Evolutionary conservation across 306 rosid genomes (phyloP), one percentile per base, ranked within the genome.

Genomic region (Cicer yamashitae): DNA sequence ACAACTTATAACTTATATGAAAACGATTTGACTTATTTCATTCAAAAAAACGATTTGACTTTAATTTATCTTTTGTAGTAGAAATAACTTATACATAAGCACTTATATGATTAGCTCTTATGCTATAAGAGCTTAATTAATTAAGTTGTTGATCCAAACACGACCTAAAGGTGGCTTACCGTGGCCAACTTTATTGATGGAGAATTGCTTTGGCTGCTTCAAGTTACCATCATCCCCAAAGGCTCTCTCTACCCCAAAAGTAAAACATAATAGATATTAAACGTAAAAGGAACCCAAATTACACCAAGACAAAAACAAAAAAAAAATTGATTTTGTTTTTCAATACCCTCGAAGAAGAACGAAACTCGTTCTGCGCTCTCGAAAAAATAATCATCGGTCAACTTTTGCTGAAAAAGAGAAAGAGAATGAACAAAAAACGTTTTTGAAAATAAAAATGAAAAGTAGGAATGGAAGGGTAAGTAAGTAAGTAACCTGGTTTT

Each of bases 101-200:
- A 30, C 37, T 30, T 30, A 30, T 30, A 30, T 30, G 37, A 30
- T 30, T 30, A 30, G 37, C 37, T 30, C 37, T 0, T 30, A 30
- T 30, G 37, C 37, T 30, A 30, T 30, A 30, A 4, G 37, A 4
- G 37, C 5, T 30, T 30, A 30, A 30, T 30, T 30, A 30, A 30
- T 30, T 30, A 30, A 30, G 5, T 30, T 30, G 37, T 30, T 0
- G 37, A 30, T 30, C 3, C 37, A 30, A 30, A 30, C 37, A 30
- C 37, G 1, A 30, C 0, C 37, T 30, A 30, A 30, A 30, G 47
- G 64, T 6, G 2, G 17, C 41, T 75, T 74, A 91, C 97, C 98
- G 22, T 94, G 99, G 54, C 97, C 97, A 84, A 89, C 98, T 88
- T 92, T 94, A 81, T 94, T 94, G 61, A 94, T 77, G 40, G 97